These are phyloP conservation scores for Lathyrus tuberosus DNA, from an alignment of 306 rosid species.

Conservation along the genomic window DNA sequence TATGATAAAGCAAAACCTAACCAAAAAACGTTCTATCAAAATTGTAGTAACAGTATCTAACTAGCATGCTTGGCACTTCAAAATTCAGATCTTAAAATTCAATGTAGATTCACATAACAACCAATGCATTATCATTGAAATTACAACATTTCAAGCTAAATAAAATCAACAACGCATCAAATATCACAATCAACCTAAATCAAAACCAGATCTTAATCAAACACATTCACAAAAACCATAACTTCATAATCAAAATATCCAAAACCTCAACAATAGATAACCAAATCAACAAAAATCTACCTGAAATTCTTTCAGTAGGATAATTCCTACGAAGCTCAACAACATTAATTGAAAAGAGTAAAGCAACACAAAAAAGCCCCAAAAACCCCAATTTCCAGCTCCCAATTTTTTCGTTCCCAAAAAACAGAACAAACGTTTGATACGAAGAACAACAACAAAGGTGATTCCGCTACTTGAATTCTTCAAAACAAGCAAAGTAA, in stretches of 20 bases:
- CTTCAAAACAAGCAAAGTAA: not conserved
- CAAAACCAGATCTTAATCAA: slow-evolving; percentile 47
- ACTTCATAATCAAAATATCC: not conserved
- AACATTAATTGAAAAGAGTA: slow-evolving; percentile 50
- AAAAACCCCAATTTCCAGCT: slow-evolving; percentile 55
- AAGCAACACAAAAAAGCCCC: slow-evolving; percentile 55
- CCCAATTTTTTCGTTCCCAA: slow-evolving; percentile 45
- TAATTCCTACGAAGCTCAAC: slow-evolving; percentile 59
- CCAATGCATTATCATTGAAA: slow-evolving; percentile 28
- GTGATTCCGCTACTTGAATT: not conserved
- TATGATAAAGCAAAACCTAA: too few relatives aligned
- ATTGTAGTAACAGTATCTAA: slow-evolving; percentile 7
- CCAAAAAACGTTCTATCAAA: too few relatives aligned
- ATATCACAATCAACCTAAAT: slow-evolving; percentile 36
- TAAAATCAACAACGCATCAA: slow-evolving; percentile 21
- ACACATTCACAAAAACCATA: slow-evolving; percentile 17
- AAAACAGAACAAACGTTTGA: too few relatives aligned
- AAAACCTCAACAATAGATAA: slow-evolving; percentile 14
- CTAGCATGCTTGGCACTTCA: too few relatives aligned
- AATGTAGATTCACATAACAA: slow-evolving; percentile 3
- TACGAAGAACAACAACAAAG: not conserved
- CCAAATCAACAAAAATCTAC: slow-evolving; percentile 41
- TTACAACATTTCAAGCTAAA: slow-evolving; percentile 17
- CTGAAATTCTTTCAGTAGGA: slow-evolving; percentile 92
- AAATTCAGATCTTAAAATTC: slow-evolving; percentile 17